phyloP scores from a whole-genome alignment of 331 rosid genomes.

The Cydonia oblonga region DNA sequence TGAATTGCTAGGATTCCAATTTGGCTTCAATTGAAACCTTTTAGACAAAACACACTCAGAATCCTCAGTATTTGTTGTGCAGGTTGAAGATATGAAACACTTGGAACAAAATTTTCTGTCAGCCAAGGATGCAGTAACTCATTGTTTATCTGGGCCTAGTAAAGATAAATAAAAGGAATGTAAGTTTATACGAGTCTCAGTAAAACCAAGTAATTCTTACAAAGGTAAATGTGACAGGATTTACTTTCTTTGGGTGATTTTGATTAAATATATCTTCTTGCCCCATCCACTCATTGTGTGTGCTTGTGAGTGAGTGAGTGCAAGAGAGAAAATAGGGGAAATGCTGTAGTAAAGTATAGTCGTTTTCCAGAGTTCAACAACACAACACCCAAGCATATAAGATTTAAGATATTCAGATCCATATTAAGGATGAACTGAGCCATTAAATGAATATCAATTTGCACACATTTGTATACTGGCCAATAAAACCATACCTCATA shows the following conservation, averaged over 20 bases:
- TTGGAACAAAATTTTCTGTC: neutral
- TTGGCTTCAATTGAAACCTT: neutral
- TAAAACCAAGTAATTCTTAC: neutral
- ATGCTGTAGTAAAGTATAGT: too few species aligned
- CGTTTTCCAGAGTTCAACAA: too few species aligned
- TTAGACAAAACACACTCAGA: neutral
- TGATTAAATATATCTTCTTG: neutral
- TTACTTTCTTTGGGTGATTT: neutral
- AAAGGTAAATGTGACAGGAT: neutral
- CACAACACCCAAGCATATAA: too few species aligned
- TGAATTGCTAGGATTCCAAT: neutral
- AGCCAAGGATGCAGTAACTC: neutral
- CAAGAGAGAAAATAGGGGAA: too few species aligned
- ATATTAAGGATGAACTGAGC: too few species aligned
- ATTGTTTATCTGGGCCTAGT: neutral
- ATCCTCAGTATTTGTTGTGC: neutral
- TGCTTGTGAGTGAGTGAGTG: too few species aligned
- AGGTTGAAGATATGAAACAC: neutral
- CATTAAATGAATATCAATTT: too few species aligned
- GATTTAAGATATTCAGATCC: too few species aligned
- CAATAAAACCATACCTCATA: conserved; percentile 58
- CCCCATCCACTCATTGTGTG: neutral
- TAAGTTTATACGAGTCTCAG: neutral
- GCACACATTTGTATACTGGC: too few species aligned
- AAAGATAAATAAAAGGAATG: neutral